Conservation (phyloP, 169 alveolate species). For the Neospora caninum region DNA sequence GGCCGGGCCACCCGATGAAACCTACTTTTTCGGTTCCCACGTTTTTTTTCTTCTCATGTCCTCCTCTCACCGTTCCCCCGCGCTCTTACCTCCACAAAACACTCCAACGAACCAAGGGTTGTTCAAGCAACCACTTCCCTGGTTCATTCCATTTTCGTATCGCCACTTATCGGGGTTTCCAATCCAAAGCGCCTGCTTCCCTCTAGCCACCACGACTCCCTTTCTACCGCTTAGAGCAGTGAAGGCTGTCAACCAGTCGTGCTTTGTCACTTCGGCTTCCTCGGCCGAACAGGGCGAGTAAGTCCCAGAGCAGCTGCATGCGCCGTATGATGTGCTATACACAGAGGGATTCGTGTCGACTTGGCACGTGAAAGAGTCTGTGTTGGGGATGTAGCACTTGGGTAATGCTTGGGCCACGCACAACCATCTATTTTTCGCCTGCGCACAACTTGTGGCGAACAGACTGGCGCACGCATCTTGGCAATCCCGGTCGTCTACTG, state of each 20-base stretch:
- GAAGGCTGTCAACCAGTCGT: background rate
- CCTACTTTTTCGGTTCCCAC: too few relatives aligned
- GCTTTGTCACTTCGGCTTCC: background rate
- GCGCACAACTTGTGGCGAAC: background rate
- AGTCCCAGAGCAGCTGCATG: conserved; percentile 9
- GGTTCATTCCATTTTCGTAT: background rate
- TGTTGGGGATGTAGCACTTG: background rate
- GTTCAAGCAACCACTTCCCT: background rate
- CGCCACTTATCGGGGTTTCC: background rate
- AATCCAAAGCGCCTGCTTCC: conserved; percentile 7
- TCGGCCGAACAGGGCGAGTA: background rate
- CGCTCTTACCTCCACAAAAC: conserved; percentile 11
- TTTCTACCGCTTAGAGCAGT: background rate
- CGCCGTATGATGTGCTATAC: background rate
- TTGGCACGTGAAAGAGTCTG: background rate
- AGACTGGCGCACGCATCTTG: background rate
- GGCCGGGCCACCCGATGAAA: too few relatives aligned
- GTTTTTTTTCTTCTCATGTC: too few relatives aligned
- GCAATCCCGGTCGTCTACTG: background rate
- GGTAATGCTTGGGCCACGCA: conserved; percentile 8
- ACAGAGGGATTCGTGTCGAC: background rate
- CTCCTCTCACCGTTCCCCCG: background rate
- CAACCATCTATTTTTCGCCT: background rate
- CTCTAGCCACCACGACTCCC: conserved; percentile 17
- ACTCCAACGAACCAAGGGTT: conserved; percentile 28